These are phyloP conservation scores for Capillidium rhysosporum DNA, from an alignment of 371 early-diverging fungal genomes.

Conservation along the genomic window DNA sequence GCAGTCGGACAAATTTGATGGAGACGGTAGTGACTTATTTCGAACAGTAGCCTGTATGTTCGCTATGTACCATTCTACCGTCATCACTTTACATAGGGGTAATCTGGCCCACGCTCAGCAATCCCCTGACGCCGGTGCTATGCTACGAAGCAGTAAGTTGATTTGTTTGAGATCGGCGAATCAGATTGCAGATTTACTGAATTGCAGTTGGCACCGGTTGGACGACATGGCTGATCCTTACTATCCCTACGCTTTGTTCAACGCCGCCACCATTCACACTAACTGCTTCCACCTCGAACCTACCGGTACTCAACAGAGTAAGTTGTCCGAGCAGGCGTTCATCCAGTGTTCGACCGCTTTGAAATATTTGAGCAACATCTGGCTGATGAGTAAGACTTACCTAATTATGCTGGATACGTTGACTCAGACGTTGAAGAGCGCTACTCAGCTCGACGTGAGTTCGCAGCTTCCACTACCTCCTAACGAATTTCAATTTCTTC, in stretches of 20 bases:
- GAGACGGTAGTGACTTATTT: neutral
- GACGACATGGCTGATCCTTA: slow-evolving; percentile 1
- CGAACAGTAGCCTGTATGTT: slow-evolving; percentile 1
- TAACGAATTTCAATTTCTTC: too few species aligned
- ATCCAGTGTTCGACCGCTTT: neutral
- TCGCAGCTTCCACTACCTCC: too few species aligned
- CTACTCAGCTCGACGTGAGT: too few species aligned
- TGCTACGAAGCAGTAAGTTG: neutral
- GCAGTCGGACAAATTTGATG: neutral
- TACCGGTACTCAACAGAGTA: neutral
- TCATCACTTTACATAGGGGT: slow-evolving; percentile 3
- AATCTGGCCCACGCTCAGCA: slow-evolving; percentile 3
- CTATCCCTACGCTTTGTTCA: slow-evolving; percentile 1
- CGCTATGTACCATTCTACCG: slow-evolving; percentile 1
- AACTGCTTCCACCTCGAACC: neutral
- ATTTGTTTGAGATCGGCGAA: neutral
- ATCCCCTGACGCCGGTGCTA: neutral
- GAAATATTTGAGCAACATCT: neutral
- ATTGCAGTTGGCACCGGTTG: neutral
- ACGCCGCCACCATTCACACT: slow-evolving; percentile 6
- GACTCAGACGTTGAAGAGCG: neutral
- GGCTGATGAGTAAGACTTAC: slow-evolving; percentile 2
- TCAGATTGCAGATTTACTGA: neutral
- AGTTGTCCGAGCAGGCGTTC: neutral
- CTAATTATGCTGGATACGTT: slow-evolving; percentile 4